These are phyloP conservation scores for Angophora floribunda DNA, from an alignment of 345 rosid genomes.

Conservation along the genomic window DNA sequence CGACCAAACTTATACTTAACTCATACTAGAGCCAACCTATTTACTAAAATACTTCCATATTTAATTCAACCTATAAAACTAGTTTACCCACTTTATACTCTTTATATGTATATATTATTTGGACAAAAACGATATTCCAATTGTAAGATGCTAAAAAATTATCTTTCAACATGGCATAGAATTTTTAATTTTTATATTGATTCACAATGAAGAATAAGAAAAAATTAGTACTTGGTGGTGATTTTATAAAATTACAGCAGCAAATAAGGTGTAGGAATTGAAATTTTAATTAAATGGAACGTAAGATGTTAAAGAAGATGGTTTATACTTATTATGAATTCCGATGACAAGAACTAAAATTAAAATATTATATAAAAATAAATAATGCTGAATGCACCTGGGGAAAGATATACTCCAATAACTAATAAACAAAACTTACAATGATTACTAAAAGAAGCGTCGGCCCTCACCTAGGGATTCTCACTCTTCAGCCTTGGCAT, in stretches of 20 bases:
- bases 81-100: not conserved
- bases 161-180: not conserved
- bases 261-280: not conserved
- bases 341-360: not conserved
- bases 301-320: not conserved
- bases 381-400: not conserved
- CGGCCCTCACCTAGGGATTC: not conserved
- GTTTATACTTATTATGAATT: not conserved
- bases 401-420: too few relatives aligned
- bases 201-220: not conserved
- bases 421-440: not conserved
- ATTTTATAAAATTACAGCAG: not conserved
- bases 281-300: not conserved
- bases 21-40: not conserved
- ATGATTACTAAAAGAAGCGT: not conserved
- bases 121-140: not conserved
- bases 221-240: not conserved
- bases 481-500: slow-evolving; percentile 14
- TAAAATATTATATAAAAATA: too few relatives aligned
- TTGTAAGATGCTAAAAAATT: not conserved
- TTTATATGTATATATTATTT: not conserved
- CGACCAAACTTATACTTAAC: not conserved
- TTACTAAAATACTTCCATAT: not conserved
- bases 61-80: not conserved
- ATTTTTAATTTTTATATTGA: not conserved